Conservation (phyloP, 202 grass and related monocot species). For the Alloteropsis angusta region DNA sequence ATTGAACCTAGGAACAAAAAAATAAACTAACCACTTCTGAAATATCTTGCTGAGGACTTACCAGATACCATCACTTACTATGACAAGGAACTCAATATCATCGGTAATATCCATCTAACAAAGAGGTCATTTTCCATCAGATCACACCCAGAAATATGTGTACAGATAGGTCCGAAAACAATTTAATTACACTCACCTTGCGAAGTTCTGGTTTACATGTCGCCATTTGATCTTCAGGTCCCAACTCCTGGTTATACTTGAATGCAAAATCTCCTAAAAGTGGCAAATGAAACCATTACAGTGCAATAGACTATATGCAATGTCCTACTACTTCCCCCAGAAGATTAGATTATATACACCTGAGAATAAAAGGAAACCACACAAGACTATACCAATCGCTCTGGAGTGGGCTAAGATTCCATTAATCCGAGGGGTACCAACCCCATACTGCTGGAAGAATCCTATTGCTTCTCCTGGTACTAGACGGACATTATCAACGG, state of each 20-base stretch:
- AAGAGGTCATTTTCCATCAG: not conserved
- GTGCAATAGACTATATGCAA: not conserved
- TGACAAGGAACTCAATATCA: constrained; percentile 35
- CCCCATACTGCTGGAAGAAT: too few species aligned
- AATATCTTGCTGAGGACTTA: constrained; percentile 20
- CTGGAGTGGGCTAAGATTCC: constrained; percentile 3
- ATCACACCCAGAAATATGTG: not conserved
- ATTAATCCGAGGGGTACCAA: not conserved
- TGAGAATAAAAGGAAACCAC: constrained; percentile 3
- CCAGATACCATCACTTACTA: constrained; percentile 45
- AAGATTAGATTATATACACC: not conserved
- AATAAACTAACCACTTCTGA: not conserved
- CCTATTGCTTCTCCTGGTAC: not conserved
- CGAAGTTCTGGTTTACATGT: constrained; percentile 14
- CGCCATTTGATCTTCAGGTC: constrained; percentile 4
- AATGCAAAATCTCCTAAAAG: constrained; percentile 19
- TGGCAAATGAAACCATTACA: not conserved
- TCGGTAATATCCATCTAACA: constrained; percentile 28
- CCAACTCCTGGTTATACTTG: not conserved
- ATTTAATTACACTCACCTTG: not conserved
- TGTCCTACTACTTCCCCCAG: not conserved
- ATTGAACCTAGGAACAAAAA: not conserved
- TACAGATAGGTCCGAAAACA: not conserved
- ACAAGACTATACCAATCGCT: constrained; percentile 24
- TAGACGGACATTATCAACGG: not conserved